Evolutionary conservation across 345 rosid species (phyloP), one percentile per base, ranked within the genome.

Genomic region (Eucalyptus polyanthemos): DNA sequence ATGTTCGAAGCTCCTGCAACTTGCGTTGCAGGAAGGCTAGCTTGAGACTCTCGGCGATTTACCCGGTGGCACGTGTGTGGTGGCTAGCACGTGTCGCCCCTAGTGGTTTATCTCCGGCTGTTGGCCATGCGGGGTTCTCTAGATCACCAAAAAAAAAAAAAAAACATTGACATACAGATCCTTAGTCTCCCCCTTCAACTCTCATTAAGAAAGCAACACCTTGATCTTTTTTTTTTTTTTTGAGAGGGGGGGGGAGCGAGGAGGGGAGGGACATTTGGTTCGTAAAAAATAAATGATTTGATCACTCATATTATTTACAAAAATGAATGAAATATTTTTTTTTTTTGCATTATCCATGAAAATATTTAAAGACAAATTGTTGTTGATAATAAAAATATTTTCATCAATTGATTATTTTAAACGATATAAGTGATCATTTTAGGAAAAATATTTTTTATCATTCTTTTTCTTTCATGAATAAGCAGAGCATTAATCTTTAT

Each of bases 181-280:
- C 9, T 72, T 37, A 24, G 5, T 34, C 11, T 69, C 24, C 1
- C 37, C 21, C 12, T 69, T 69, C 80, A 34, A 69, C 80, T 34
- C 80, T 69, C 80, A 9, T 40, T 34, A 5, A 69, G 42, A 67
- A 17, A 69, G 44, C 80, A 69, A 34, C 7, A 34, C 44, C 80
- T 34, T 69, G 4, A 16, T 69, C 22, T 34, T 11, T 5, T 16
- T 51, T 16, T 51, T 5, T 5, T 34, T 4, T 15, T 4, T 50
- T 2, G 15, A 0, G 2, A 2, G 2, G 3, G 1, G 16, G 7
- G 17, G 51, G 6, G 51, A 2, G 17, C 0, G 1, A 1, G 19
- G 53, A 1, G 3, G 53, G 3, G 53, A 2, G 8, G 5, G 34
- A 7, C 3, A 1, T 4, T 4, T n/a, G 37, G 2, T 67, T 67